Evolutionary conservation across 495 filamentous ascomycete species (phyloP).

Genomic region (Penicillium lividum): DNA sequence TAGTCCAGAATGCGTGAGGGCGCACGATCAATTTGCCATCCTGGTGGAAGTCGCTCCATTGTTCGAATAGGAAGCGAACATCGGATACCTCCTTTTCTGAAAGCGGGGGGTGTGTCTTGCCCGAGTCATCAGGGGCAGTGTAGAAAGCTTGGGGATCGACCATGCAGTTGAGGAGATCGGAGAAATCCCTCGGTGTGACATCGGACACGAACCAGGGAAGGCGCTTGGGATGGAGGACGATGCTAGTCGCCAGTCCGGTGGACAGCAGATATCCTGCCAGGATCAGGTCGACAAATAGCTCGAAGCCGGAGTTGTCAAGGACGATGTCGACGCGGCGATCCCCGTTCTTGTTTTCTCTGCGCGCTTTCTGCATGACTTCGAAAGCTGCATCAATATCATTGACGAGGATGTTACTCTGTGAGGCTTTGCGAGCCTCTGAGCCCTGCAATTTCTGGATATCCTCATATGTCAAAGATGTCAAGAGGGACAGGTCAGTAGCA

Average conservation of each 20-base stretch:
- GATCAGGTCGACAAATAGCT: constrained; percentile 91
- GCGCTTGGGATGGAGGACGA: constrained; percentile 90
- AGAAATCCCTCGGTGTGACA: constrained; percentile 83
- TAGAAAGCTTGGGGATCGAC: constrained; percentile 75
- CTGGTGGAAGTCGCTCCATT: constrained; percentile 76
- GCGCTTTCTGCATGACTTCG: constrained; percentile 62
- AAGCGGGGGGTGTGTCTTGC: constrained; percentile 57
- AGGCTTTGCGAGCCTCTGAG: constrained; percentile 74
- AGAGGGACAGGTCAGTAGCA: constrained; percentile 88
- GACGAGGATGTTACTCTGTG: constrained; percentile 84
- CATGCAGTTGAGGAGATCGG: constrained; percentile 73
- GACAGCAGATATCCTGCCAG: constrained; percentile 86
- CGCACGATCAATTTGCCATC: constrained; percentile 80
- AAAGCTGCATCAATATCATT: constrained; percentile 81
- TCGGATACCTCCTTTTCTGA: constrained; percentile 65
- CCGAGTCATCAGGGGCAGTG: constrained; percentile 66
- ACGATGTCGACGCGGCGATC: constrained; percentile 85
- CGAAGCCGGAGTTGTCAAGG: constrained; percentile 94
- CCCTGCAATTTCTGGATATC: constrained; percentile 97
- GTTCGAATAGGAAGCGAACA: constrained; percentile 72
- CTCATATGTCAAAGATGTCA: constrained; percentile 88
- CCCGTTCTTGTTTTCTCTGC: constrained; percentile 49
- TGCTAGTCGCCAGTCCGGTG: constrained; percentile 74
- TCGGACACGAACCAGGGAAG: constrained; percentile 99
- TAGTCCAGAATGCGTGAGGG: constrained; percentile 88